These are phyloP conservation scores for Candida pseudoglaebosa DNA, from an alignment of 805 yeast species.

Conservation along the genomic window DNA sequence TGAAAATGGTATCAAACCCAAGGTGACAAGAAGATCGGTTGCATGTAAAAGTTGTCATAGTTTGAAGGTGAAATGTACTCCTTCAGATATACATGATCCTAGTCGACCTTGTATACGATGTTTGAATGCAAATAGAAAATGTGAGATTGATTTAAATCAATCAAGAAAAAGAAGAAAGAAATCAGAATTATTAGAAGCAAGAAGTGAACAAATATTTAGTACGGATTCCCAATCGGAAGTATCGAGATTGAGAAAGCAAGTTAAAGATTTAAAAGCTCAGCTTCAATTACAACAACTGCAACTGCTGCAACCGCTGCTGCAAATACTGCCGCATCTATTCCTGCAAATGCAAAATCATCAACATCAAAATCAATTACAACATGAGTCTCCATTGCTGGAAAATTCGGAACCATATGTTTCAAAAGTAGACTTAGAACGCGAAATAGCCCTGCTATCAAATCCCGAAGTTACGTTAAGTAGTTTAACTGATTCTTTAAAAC, in stretches of 20 bases:
- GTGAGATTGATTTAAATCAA: slow-evolving; percentile 65
- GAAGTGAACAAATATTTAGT: not conserved
- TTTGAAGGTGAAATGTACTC: slow-evolving; percentile 80
- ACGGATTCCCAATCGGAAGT: slow-evolving; percentile 8
- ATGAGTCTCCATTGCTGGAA: not conserved
- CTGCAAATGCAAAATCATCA: not conserved
- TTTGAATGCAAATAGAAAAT: slow-evolving; percentile 53
- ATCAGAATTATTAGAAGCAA: slow-evolving; percentile 14
- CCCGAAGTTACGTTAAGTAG: slow-evolving; percentile 34
- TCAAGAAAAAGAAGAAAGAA: slow-evolving; percentile 47
- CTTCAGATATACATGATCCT: slow-evolving; percentile 56
- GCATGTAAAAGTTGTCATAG: slow-evolving; percentile 78
- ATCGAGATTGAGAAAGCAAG: slow-evolving; percentile 18
- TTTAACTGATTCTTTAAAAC: slow-evolving; percentile 44
- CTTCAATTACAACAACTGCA: slow-evolving; percentile 8
- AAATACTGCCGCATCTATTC: slow-evolving; percentile 7
- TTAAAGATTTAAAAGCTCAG: slow-evolving; percentile 15
- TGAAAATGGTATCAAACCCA: slow-evolving; percentile 5
- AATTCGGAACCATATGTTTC: slow-evolving; percentile 21
- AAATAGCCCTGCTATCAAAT: slow-evolving; percentile 31
- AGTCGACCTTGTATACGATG: slow-evolving; percentile 74
- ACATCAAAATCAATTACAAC: not conserved
- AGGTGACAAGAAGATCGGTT: slow-evolving; percentile 38
- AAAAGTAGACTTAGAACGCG: slow-evolving; percentile 40
- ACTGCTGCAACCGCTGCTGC: slow-evolving; percentile 5